Conservation (phyloP, 805 yeast species). For the Yarrowia hollandica region DNA sequence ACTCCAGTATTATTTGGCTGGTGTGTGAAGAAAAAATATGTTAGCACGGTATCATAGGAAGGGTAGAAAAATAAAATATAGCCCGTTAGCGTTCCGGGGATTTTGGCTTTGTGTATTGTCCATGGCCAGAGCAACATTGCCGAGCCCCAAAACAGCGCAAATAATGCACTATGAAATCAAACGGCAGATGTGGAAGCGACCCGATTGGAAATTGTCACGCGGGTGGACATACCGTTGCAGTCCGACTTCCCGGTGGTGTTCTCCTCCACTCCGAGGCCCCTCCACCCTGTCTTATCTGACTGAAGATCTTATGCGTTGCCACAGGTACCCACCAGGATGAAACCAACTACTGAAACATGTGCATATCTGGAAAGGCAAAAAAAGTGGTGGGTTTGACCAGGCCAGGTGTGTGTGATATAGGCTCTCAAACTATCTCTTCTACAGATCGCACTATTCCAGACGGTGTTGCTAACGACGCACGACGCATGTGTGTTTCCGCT, state of each 20-base stretch:
- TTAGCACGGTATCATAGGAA: no score
- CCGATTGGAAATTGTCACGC: no score
- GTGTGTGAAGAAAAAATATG: no score
- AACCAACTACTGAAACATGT: conserved; percentile 11
- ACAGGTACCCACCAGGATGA: conserved; percentile 22
- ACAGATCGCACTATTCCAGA: neutral
- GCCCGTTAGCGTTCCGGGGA: neutral
- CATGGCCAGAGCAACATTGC: neutral
- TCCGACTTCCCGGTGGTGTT: no score
- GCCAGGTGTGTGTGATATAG: no score
- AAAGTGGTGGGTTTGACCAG: no score
- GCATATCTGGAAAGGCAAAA: conserved; percentile 1
- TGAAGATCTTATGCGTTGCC: neutral
- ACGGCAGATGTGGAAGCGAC: no score
- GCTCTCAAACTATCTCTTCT: no score
- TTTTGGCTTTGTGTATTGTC: neutral
- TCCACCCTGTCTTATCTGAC: conserved; percentile 12
- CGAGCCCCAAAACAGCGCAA: conserved; percentile 19
- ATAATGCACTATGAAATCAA: neutral
- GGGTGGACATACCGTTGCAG: neutral
- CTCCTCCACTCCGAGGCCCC: neutral
- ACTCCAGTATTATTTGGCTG: no score
- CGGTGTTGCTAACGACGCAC: neutral
- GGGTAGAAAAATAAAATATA: neutral
- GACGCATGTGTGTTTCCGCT: conserved; percentile 5